A percentile compares a stretch with the other conserved stretches of the same genome.
These are phyloP conservation scores for Chaetomiaceae sp. DNA, from an alignment of 2,329 filamentous ascomycete genomes.

Conservation along the genomic window DNA sequence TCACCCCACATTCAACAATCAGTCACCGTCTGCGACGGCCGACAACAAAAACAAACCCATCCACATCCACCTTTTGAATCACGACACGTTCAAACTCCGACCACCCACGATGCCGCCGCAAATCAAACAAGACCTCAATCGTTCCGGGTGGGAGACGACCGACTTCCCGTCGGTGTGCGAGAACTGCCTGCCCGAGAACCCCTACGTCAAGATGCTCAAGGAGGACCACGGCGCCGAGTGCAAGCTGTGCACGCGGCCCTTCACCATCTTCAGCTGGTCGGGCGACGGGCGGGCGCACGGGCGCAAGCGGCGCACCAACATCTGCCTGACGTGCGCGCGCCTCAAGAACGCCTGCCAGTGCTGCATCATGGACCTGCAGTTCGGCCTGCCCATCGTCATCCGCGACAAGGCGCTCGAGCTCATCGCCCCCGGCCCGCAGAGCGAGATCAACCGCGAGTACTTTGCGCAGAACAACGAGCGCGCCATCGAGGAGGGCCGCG, in stretches of 20 bases:
- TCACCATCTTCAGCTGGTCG: constrained; percentile 94
- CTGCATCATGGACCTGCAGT: constrained; percentile 97
- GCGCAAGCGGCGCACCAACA: constrained; percentile 88
- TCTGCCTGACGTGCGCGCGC: constrained; percentile 93
- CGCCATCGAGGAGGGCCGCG: constrained; percentile 87
- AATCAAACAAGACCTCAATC: constrained; percentile 93
- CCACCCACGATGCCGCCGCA: constrained; percentile 66
- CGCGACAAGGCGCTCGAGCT: constrained; percentile 96
- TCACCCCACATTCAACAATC: constrained; percentile 1
- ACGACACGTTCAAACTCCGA: not conserved
- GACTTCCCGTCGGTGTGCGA: constrained; percentile 88
- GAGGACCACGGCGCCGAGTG: constrained; percentile 89
- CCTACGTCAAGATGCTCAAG: constrained; percentile 98
- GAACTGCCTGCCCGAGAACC: constrained; percentile 90
- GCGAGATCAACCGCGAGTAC: constrained; percentile 92
- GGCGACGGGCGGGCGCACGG: constrained; percentile 73
- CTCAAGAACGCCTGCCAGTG: constrained; percentile 99
- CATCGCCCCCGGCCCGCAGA: constrained; percentile 88
- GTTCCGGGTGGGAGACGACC: constrained; percentile 92
- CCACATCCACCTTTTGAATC: too few relatives aligned
- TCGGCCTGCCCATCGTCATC: constrained; percentile 90
- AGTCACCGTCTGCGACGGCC: not conserved
- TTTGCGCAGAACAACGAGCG: constrained; percentile 97
- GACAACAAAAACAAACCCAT: not conserved
- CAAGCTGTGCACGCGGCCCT: constrained; percentile 87